Percentiles rank a stretch among this genome's conserved stretches.
phyloP scores from a whole-genome alignment of 2,329 filamentous ascomycete genomes.

The Microsporum canis region DNA sequence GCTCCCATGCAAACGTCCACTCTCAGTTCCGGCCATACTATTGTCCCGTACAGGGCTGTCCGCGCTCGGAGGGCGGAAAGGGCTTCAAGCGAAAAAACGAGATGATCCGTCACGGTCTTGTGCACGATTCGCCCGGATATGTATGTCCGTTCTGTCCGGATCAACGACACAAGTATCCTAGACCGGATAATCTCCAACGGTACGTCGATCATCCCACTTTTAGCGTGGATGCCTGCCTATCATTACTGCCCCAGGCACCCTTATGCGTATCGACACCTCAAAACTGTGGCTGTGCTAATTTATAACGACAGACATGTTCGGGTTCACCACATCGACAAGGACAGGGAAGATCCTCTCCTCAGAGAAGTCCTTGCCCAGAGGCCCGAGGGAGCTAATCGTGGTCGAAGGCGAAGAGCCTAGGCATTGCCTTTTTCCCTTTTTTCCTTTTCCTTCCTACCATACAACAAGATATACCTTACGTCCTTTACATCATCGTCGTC shows the following conservation, averaged over 20 bases:
- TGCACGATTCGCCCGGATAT: conserved; percentile 89
- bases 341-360: conserved; percentile 71
- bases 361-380: conserved; percentile 77
- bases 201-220: conserved; percentile 33
- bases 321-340: conserved; percentile 81
- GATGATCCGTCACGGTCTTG: conserved; percentile 68
- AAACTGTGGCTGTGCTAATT: conserved; percentile 6
- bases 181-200: conserved; percentile 93
- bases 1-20: conserved; percentile 49
- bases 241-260: not conserved
- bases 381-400: conserved; percentile 70
- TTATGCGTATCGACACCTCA: not conserved
- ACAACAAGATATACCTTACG: not conserved
- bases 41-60: conserved; percentile 48
- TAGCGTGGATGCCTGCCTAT: not conserved
- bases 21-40: conserved; percentile 53
- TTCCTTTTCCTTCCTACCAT: not conserved
- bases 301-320: conserved; percentile 61
- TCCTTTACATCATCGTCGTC: not conserved
- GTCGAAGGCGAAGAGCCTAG: conserved; percentile 54
- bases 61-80: conserved; percentile 50
- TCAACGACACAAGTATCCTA: conserved; percentile 83
- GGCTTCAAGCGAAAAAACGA: conserved; percentile 60
- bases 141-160: conserved; percentile 94
- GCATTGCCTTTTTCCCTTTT: not conserved